Evolutionary conservation across 495 filamentous ascomycete species (phyloP), one percentile per base, ranked within the genome.

Genomic region (Lophium mytilinum): DNA sequence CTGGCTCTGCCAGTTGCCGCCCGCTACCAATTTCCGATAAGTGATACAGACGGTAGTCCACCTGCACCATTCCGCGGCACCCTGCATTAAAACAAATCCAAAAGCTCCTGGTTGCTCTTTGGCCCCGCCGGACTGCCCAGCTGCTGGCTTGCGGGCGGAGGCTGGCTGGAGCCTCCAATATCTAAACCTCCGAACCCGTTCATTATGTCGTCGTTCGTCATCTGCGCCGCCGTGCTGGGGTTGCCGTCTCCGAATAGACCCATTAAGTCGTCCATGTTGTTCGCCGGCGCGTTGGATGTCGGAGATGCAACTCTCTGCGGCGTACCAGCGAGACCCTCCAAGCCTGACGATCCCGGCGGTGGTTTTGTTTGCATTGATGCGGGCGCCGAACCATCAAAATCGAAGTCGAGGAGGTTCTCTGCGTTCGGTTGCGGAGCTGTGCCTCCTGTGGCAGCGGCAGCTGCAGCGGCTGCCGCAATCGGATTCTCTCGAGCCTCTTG

Each of bases 391-490:
- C 93, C 94, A 67, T 97, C 93, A 70, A 97, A 97, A 74, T 98
- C 93, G 66, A 98, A 96, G 71, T 98, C 93, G 54, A 98, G 80
- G 36, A 98, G 78, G 66, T 97, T 98, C 69, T 98, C 93, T 58
- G 88, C 82, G 68, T 96, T 96, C 75, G 65, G 84, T 72, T 90
- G 84, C 34, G 75, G 68, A 30, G 76, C 67, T 7, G 77, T 62
- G 24, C 73, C 70, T 14, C 62, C 65, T 47, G 84, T 83, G 33
- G 76, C 75, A 18, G 81, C 81, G 5, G 84, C 84, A 0, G 84
- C 85, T 3, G 85, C 85, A 0, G 86, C 87, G 0, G 86, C 85
- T 0, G 87, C 87, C 12, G 93, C 91, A 68, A 96, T 85, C 36
- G 94, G 93, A 69, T 96, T 96, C 65, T 98, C 93, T 55, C 84